phyloP scores from a whole-genome alignment of 768 basidiomycete genomes.

The Cyclocybe cylindracea region DNA sequence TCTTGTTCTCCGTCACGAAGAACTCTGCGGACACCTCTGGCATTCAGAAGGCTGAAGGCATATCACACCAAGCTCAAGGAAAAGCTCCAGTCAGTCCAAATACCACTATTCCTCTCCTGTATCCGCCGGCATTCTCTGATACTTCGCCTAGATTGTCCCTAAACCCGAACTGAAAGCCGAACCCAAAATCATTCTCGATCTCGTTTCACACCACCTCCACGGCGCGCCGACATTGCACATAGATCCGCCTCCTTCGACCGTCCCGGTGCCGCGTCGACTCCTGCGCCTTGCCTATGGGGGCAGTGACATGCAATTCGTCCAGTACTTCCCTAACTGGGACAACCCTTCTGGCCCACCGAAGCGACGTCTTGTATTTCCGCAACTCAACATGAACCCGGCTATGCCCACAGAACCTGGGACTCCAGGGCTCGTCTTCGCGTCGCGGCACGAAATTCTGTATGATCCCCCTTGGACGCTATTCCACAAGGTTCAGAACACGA shows the following conservation, averaged over 20 bases:
- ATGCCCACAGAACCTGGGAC: slow-evolving; percentile 25
- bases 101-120: no score
- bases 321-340: slow-evolving; percentile 7
- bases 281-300: slow-evolving; percentile 21
- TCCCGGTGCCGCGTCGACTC: slow-evolving; percentile 17
- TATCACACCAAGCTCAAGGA: no score
- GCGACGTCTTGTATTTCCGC: slow-evolving; percentile 23
- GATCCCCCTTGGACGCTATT: slow-evolving; percentile 25
- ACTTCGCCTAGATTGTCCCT: no score
- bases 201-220: slow-evolving; percentile 8
- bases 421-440: slow-evolving; percentile 27
- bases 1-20: no score
- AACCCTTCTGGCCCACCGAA: slow-evolving; percentile 1
- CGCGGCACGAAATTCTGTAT: slow-evolving; percentile 24
- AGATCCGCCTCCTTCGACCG: slow-evolving; percentile 3
- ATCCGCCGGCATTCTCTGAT: no score
- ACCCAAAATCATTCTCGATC: background rate
- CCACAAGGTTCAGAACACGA: slow-evolving; percentile 3
- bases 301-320: slow-evolving; percentile 16
- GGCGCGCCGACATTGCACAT: slow-evolving; percentile 7
- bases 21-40: no score
- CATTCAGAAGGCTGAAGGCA: no score
- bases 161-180: no score
- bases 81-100: no score
- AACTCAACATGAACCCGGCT: slow-evolving; percentile 22